Conservation (phyloP, 78 protist genomes). For the Dictyostelium purpureum region DNA sequence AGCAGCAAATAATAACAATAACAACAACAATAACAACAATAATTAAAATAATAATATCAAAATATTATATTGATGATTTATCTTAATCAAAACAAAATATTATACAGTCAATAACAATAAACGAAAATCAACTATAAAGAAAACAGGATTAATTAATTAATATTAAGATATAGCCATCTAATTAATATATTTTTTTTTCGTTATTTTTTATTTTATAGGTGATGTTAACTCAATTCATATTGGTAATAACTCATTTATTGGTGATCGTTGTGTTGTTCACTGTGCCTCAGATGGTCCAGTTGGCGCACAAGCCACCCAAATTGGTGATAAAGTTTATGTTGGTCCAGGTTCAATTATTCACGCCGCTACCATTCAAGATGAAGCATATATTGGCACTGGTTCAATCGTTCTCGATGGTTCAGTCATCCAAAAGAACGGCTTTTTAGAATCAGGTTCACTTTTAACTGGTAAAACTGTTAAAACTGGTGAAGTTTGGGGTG, state of each 20-base stretch:
- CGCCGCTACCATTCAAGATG: slow-evolving; percentile 39
- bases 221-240: slow-evolving; percentile 52
- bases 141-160: no score
- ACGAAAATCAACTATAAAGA: no score
- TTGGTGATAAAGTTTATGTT: slow-evolving; percentile 57
- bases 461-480: slow-evolving; percentile 54
- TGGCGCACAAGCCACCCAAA: slow-evolving; percentile 39
- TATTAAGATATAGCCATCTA: no score
- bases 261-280: slow-evolving; percentile 70
- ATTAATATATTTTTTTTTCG: neutral
- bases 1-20: neutral
- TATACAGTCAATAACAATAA: no score
- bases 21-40: no score
- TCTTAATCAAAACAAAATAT: no score
- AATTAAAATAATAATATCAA: no score
- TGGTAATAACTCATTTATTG: slow-evolving; percentile 40
- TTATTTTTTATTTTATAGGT: neutral
- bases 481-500: slow-evolving; percentile 59
- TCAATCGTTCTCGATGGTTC: slow-evolving; percentile 54
- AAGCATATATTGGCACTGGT: slow-evolving; percentile 59
- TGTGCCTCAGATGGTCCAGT: slow-evolving; percentile 22
- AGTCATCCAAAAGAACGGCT: slow-evolving; percentile 25
- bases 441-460: slow-evolving; percentile 56
- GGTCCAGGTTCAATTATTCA: slow-evolving; percentile 73
- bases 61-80: no score